Conservation (phyloP, 2,329 filamentous ascomycete species). For the Penicillium sp. region DNA sequence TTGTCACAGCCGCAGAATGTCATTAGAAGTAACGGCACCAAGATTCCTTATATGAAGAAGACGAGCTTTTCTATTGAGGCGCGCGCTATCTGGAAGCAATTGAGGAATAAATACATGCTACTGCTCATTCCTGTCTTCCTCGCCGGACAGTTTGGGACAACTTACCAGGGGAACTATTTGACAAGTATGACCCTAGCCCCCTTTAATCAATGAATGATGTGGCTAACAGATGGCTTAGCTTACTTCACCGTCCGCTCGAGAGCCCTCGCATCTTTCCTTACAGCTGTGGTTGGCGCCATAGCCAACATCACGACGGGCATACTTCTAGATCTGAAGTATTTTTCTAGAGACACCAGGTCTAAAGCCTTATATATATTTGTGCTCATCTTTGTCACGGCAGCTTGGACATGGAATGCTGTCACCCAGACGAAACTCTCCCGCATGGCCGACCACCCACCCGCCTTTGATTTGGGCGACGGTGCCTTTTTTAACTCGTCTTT, state of each 20-base stretch:
- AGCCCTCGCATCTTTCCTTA: conserved; percentile 46
- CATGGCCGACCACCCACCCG: conserved; percentile 43
- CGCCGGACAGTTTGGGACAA: conserved; percentile 54
- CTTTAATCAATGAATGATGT: not conserved
- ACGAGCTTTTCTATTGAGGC: conserved; percentile 38
- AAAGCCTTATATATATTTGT: conserved; percentile 47
- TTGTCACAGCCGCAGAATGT: conserved; percentile 51
- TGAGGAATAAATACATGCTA: conserved; percentile 49
- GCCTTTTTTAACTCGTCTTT: conserved; percentile 38
- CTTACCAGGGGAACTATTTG: conserved; percentile 55
- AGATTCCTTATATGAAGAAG: conserved; percentile 22
- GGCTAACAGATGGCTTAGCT: conserved; percentile 8
- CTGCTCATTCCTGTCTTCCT: conserved; percentile 53
- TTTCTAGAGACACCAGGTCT: conserved; percentile 46
- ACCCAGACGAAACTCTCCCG: conserved; percentile 51
- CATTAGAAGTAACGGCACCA: conserved; percentile 42
- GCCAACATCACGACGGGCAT: conserved; percentile 29
- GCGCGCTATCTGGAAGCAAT: conserved; percentile 39
- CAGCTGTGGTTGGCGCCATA: conserved; percentile 49
- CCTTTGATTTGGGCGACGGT: conserved; percentile 39
- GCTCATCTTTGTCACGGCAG: conserved; percentile 42
- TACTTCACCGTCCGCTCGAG: conserved; percentile 55
- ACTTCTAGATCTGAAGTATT: conserved; percentile 39
- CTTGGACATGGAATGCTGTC: conserved; percentile 52
- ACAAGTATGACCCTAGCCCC: conserved; percentile 29